These are phyloP conservation scores for Raphanus hybrid DNA, from an alignment of 441 rosid genomes.

Conservation along the genomic window DNA sequence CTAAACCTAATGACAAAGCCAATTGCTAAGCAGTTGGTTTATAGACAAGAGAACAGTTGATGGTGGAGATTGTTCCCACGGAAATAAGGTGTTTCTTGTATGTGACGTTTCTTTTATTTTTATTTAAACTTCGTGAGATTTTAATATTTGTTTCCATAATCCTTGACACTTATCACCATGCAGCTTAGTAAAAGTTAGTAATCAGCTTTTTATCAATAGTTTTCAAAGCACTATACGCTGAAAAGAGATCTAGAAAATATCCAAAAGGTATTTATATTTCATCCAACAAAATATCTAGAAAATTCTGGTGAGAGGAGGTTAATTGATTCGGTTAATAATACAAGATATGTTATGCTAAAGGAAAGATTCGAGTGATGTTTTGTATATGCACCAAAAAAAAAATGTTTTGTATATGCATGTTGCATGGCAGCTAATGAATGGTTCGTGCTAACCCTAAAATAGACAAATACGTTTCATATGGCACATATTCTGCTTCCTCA, in stretches of 20 bases:
- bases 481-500: constrained; percentile 38
- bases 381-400: constrained; percentile 4
- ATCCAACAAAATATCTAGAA: constrained; percentile 30
- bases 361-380: constrained; percentile 24
- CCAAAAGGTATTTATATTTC: constrained; percentile 8
- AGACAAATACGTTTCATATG: constrained; percentile 31
- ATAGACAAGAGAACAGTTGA: too few relatives aligned
- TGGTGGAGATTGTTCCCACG: too few relatives aligned
- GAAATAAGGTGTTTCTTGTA: not conserved
- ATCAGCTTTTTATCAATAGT: not conserved
- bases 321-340: constrained; percentile 19
- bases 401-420: constrained; percentile 8
- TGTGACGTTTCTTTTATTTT: not conserved
- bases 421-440: constrained; percentile 20
- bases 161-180: not conserved
- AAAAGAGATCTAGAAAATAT: not conserved
- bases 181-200: not conserved
- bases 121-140: not conserved
- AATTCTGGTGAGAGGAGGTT: not conserved
- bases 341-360: constrained; percentile 17
- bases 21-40: not conserved
- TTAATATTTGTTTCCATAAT: not conserved
- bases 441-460: constrained; percentile 28
- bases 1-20: not conserved
- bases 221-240: not conserved